Evolutionary conservation across 2,329 filamentous ascomycete genomes (phyloP).

Genomic region (Xylaria arbuscula): DNA sequence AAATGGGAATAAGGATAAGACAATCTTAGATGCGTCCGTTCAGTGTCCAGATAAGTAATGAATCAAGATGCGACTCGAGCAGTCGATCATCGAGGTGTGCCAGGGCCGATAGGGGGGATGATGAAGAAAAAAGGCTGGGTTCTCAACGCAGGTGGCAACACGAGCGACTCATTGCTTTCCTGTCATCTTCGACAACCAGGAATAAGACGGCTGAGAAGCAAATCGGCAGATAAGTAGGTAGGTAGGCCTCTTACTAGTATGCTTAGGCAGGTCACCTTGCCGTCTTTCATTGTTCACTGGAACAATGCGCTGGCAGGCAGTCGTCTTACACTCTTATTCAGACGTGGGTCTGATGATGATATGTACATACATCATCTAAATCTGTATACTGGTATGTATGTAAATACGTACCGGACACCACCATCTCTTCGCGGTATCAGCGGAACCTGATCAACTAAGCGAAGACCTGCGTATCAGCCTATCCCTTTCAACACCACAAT

Average conservation of each 20-base stretch:
- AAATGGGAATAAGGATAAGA: conserved; percentile 7
- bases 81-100: background rate
- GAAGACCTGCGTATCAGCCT: conserved; percentile 31
- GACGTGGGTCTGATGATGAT: conserved; percentile 25
- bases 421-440: conserved; percentile 20
- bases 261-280: background rate
- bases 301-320: conserved; percentile 20
- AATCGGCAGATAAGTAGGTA: background rate
- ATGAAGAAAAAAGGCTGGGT: background rate
- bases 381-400: background rate
- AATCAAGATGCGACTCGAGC: conserved; percentile 9
- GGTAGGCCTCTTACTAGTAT: no score
- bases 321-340: conserved; percentile 22
- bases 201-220: conserved; percentile 8
- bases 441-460: conserved; percentile 33
- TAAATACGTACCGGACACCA: background rate
- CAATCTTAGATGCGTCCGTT: conserved; percentile 7
- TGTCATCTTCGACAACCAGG: background rate
- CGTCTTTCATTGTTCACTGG: conserved; percentile 7
- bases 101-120: conserved; percentile 3
- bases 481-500: conserved; percentile 24
- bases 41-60: background rate
- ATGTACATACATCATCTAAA: background rate
- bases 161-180: conserved; percentile 21
- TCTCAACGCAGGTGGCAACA: conserved; percentile 12